A percentile compares a stretch with the other conserved stretches of the same genome.
phyloP scores from a whole-genome alignment of 1,284 basidiomycete species.

The Chalciporus sp. region DNA sequence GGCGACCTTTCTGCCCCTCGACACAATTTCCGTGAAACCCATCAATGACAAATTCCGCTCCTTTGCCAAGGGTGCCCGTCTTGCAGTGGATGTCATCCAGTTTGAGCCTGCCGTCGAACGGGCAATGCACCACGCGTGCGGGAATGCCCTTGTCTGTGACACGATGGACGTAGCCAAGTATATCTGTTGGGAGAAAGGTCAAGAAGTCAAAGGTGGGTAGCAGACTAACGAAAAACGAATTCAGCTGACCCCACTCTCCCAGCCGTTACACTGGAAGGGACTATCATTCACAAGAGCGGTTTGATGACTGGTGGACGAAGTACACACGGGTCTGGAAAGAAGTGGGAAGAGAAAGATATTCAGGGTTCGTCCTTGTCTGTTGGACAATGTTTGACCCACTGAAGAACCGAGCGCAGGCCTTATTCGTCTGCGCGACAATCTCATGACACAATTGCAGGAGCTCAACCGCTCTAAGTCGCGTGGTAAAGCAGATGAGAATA shows the following conservation, averaged over 20 bases:
- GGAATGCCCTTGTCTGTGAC: conserved; percentile 94
- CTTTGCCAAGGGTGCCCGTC: conserved; percentile 87
- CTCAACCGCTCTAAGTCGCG: conserved; percentile 81
- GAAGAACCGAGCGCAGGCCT: conserved; percentile 51
- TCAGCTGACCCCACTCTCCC: conserved; percentile 5
- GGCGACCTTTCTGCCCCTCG: conserved; percentile 96
- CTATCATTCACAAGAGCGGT: conserved; percentile 96
- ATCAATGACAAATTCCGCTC: conserved; percentile 94
- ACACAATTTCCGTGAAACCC: conserved; percentile 93
- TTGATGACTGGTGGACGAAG: conserved; percentile 95
- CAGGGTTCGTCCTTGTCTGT: conserved; percentile 54
- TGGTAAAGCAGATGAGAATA: conserved; percentile 79
- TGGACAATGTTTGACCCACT: not conserved
- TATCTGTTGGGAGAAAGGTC: conserved; percentile 91
- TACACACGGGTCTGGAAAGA: conserved; percentile 69
- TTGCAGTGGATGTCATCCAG: conserved; percentile 94
- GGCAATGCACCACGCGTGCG: conserved; percentile 96
- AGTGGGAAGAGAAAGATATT: conserved; percentile 94
- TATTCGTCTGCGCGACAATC: conserved; percentile 70
- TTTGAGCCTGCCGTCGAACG: conserved; percentile 87
- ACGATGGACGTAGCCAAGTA: conserved; percentile 89
- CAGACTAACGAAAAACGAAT: not conserved
- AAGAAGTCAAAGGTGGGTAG: conserved; percentile 89
- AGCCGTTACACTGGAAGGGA: conserved; percentile 98
- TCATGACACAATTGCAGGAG: conserved; percentile 81